Evolutionary conservation across 2,329 filamentous ascomycete genomes (phyloP), one percentile per base, ranked within the genome.

Genomic region (Alternaria conjuncta): DNA sequence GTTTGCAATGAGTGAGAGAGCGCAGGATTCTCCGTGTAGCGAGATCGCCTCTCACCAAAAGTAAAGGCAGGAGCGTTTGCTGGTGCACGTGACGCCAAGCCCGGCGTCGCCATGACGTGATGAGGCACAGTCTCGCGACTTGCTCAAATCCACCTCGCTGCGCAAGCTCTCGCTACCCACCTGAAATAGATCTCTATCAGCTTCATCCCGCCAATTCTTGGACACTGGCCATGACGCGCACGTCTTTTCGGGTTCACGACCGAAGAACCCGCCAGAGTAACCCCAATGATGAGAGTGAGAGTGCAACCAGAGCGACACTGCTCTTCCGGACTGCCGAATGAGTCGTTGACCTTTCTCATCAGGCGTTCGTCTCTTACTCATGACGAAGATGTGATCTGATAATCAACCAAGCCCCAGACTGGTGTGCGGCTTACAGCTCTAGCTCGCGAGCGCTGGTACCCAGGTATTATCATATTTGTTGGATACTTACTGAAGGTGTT

Each of bases 141-240:
- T 18, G n/a, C n/a, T 41, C n/a, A 41, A 9, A 11, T 1, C 9
- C 9, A 41, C n/a, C 9, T 18, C 8, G 36, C n/a, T 41, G 3
- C 36, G n/a, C 4, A 41, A 11, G 2, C 11, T 11, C 9, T 41
- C 8, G 6, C 4, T 2, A 6, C 0, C 3, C 8, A 18, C 1
- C 7, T 0, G 7, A 4, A n/a, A 1, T 2, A 6, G 15, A 4
- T 41, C 4, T 6, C 15, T 9, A 18, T 10, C 5, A 41, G 15
- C 15, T 3, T 0, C 4, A 41, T 18, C 5, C 11, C 5, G 36
- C 9, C n/a, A 9, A 1, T 1, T n/a, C n/a, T 18, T 6, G 0
- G 9, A 18, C 36, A 3, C 4, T 18, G n/a, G 0, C 2, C 8
- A 11, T 11, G 11, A 18, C 4, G 15, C 36, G 36, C 36, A 18